These are phyloP conservation scores for Chytriomyces confervae DNA, from an alignment of 192 early-diverging fungal genomes.

Conservation along the genomic window DNA sequence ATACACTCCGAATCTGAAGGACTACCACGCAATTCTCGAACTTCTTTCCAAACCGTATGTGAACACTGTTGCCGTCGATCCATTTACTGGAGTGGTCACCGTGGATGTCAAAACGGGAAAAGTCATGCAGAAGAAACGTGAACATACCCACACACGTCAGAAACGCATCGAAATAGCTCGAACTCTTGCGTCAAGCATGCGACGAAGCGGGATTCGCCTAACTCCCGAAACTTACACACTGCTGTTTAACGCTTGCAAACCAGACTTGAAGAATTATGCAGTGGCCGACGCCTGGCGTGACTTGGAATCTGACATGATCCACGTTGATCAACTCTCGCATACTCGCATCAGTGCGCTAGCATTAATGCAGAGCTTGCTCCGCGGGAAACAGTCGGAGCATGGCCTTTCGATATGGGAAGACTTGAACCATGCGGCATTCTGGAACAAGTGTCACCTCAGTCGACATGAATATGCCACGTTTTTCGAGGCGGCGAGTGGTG, in stretches of 20 bases:
- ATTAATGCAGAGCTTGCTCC: neutral
- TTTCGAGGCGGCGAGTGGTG: neutral
- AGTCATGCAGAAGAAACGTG: neutral
- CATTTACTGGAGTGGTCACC: no score
- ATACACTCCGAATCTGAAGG: neutral
- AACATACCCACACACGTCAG: neutral
- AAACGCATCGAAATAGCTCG: neutral
- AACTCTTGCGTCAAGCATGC: neutral
- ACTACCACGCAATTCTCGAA: conserved; percentile 17
- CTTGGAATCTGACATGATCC: neutral
- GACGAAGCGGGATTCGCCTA: neutral
- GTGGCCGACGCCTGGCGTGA: neutral
- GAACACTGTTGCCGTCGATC: neutral
- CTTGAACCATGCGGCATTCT: neutral
- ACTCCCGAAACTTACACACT: neutral
- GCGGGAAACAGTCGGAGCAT: neutral
- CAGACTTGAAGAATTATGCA: neutral
- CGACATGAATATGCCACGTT: neutral
- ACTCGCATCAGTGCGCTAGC: conserved; percentile 3
- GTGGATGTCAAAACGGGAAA: no score
- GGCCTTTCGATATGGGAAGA: neutral
- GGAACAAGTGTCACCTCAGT: no score
- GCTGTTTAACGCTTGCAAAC: neutral
- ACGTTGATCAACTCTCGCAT: neutral
- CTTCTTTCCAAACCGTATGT: conserved; percentile 10